phyloP scores from a whole-genome alignment of 345 rosid species.

The Pistacia vera region DNA sequence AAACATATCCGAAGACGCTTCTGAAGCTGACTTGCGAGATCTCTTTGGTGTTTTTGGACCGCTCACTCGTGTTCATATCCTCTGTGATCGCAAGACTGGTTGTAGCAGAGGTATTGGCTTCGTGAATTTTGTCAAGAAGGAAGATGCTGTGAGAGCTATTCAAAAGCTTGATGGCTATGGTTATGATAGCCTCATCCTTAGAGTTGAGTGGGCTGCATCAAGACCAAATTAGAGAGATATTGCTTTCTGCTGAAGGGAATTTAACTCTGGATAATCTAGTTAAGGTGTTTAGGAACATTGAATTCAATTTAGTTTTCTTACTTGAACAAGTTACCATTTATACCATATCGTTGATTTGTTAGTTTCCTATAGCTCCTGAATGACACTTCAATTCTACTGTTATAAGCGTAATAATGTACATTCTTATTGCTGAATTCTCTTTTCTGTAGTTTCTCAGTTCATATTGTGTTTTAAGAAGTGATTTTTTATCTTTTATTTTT shows the following conservation, averaged over 20 bases:
- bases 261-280: not conserved
- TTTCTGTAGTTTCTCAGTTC: not conserved
- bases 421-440: not conserved
- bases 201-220: constrained; percentile 36
- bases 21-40: constrained; percentile 42
- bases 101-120: constrained; percentile 39
- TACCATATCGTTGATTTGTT: not conserved
- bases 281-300: not conserved
- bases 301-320: too few relatives aligned
- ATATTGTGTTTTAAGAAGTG: too few relatives aligned
- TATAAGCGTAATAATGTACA: not conserved
- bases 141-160: constrained; percentile 41
- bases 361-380: not conserved
- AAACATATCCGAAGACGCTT: constrained; percentile 40
- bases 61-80: constrained; percentile 32
- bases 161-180: constrained; percentile 44
- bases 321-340: too few relatives aligned
- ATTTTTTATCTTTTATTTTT: too few relatives aligned
- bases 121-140: constrained; percentile 36
- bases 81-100: constrained; percentile 31
- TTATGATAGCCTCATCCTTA: constrained; percentile 45
- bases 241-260: not conserved
- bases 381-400: not conserved
- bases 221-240: constrained; percentile 17
- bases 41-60: constrained; percentile 43